A percentile compares a stretch with the other conserved stretches of the same genome.
phyloP scores from a whole-genome alignment of 192 early-diverging fungal species.

The Entrophospora sp. region DNA sequence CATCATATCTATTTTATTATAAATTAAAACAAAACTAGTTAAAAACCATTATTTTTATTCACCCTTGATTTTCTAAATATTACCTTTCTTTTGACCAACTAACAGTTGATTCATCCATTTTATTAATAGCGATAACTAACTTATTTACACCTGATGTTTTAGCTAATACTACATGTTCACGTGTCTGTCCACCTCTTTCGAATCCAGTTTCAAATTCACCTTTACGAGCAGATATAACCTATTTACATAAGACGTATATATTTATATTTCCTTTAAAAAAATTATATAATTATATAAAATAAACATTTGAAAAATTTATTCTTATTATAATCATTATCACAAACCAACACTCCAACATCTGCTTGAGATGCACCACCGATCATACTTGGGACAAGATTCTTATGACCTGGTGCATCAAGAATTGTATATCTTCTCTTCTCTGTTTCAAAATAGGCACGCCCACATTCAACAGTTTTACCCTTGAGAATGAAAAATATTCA shows the following conservation, averaged over 20 bases:
- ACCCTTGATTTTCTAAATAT: too few relatives aligned
- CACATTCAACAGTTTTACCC: conserved; percentile 98
- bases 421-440: conserved; percentile 92
- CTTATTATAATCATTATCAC: background rate
- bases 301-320: background rate
- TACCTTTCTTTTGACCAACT: conserved; percentile 78
- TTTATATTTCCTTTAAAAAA: too few relatives aligned
- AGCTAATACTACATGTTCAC: conserved; percentile 93
- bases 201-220: conserved; percentile 99
- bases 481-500: conserved; percentile 10
- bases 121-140: conserved; percentile 93
- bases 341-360: conserved; percentile 85
- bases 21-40: background rate
- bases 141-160: conserved; percentile 96
- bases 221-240: conserved; percentile 86
- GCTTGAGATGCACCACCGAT: conserved; percentile 94
- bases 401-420: conserved; percentile 98
- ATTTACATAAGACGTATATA: too few relatives aligned
- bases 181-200: conserved; percentile 96
- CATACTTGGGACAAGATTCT: conserved; percentile 97
- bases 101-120: conserved; percentile 99
- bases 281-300: too few relatives aligned
- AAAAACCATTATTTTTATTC: too few relatives aligned
- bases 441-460: conserved; percentile 97
- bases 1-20: conserved; percentile 64